These are phyloP conservation scores for Sporothrix curviconia DNA, from an alignment of 2,329 filamentous ascomycete species.

Conservation along the genomic window DNA sequence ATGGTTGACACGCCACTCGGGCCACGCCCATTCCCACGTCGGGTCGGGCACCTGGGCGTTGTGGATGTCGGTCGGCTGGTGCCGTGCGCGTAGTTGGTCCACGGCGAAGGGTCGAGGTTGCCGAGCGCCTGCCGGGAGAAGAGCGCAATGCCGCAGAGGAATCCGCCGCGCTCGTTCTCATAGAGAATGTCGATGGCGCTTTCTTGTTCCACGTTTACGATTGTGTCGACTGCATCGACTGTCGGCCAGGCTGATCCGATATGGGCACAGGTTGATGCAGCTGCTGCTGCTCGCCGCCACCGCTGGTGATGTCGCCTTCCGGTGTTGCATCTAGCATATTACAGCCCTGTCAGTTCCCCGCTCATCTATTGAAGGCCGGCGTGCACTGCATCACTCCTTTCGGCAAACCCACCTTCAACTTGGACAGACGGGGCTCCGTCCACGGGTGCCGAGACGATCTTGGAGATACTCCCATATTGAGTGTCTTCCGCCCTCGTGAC, in stretches of 20 bases:
- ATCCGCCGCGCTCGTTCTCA: conserved; percentile 88
- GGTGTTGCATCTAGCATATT: conserved; percentile 3
- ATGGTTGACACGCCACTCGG: conserved; percentile 59
- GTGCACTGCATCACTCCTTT: no score
- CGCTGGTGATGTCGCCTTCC: not conserved
- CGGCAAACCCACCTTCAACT: not conserved
- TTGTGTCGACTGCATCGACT: conserved; percentile 5
- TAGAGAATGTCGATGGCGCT: conserved; percentile 79
- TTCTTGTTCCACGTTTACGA: conserved; percentile 25
- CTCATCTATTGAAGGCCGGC: no score
- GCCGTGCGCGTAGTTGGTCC: conserved; percentile 67
- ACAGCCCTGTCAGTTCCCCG: no score
- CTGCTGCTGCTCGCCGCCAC: not conserved
- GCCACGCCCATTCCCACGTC: conserved; percentile 83
- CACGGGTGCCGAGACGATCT: not conserved
- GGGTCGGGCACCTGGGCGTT: conserved; percentile 93
- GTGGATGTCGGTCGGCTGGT: conserved; percentile 60
- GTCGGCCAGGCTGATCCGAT: not conserved
- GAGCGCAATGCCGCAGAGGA: conserved; percentile 81
- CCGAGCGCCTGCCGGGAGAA: conserved; percentile 83
- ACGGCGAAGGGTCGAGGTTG: conserved; percentile 76
- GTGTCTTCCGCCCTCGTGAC: not conserved
- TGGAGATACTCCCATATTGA: conserved; percentile 7
- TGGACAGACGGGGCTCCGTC: not conserved
- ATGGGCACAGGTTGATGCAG: not conserved